A percentile compares a stretch with the other conserved stretches of the same genome.
Conservation (phyloP, 306 rosid species). For the Casuarina glauca region DNA sequence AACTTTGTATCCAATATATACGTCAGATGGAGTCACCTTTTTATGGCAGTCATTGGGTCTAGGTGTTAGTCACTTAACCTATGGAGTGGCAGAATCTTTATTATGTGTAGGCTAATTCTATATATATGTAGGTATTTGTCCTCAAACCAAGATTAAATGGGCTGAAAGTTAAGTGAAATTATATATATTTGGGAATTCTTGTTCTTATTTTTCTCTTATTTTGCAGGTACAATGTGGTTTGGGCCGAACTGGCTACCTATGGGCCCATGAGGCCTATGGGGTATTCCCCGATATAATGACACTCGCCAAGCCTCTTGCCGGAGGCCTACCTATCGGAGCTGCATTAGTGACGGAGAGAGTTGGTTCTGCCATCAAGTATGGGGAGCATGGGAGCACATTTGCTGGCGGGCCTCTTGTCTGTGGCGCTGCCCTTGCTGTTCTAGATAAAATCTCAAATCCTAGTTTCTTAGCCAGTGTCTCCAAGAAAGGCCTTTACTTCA, state of each 20-base stretch:
- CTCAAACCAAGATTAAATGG: not conserved
- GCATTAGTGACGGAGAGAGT: conserved; percentile 71
- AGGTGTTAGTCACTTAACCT: too few species aligned
- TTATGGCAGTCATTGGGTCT: too few species aligned
- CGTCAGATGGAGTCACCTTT: too few species aligned
- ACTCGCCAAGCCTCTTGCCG: conserved; percentile 95
- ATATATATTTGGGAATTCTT: not conserved
- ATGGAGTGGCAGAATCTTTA: too few species aligned
- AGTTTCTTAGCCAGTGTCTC: conserved; percentile 63
- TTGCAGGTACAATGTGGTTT: conserved; percentile 90
- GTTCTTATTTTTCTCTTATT: conserved; percentile 11
- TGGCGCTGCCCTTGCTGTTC: conserved; percentile 68
- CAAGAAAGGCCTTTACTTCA: conserved; percentile 63
- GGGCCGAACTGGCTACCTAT: conserved; percentile 79
- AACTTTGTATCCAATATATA: too few species aligned
- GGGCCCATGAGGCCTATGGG: conserved; percentile 82
- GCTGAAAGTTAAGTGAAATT: not conserved
- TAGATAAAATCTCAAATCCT: conserved; percentile 66
- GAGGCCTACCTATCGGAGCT: conserved; percentile 94
- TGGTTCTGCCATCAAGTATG: conserved; percentile 68
- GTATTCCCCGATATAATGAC: conserved; percentile 92
- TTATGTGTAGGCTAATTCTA: too few species aligned
- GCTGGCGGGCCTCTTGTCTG: conserved; percentile 82
- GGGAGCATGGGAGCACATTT: conserved; percentile 94
- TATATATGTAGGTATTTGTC: not conserved